Base-by-base conservation (phyloP, 768 basidiomycete species). In the Leccinum barrowsii region DNA sequence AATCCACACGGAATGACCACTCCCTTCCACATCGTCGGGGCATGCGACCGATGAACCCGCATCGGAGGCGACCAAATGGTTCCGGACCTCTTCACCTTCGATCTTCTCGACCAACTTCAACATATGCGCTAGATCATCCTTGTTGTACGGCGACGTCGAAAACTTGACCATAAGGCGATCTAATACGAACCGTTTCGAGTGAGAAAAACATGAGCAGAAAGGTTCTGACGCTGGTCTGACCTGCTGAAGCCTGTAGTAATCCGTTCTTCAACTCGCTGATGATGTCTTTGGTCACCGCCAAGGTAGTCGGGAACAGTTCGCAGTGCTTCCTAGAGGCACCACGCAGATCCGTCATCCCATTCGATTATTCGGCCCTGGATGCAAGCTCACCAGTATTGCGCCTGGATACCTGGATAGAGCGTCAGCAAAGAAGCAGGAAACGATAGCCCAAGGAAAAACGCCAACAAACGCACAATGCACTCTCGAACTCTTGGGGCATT, bases 161-260 rank as follows among this genome's bases (percentile, higher is more conserved):
- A 73, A 72, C n/a, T 72, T 72, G 0, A 64, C 68, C 37, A 72
- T 52, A 11, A 73, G 40, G 48, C 72, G 65, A 56, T 72, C 70
- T 72, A 52, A 13, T 21, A 44, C 5, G 8, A 19, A 42, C 4
- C 35, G 42, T 5, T 26, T 37, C 34, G 7, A 19, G 17, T 60
- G 21, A 53, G 44, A 34, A 21, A n/a, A n/a, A 1, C 50, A 13
- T 15, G 26, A 34, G 13, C 2, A 52, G 40, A 28, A 2, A 50
- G 2, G 26, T 2, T 13, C 0, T 0, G 1, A 17, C 22, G 4
- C 30, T 15, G 30, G 10, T 15, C 28, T 46, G 26, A 73, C 70
- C 70, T 66, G 70, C 70, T 15, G 72, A 68, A 37, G 70, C 66
- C 40, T 72, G 70, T 22, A 72, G 37, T 28, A 72, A 50, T 37